phyloP scores from a whole-genome alignment of 768 basidiomycete species.

The Nidularia pulvinata region DNA sequence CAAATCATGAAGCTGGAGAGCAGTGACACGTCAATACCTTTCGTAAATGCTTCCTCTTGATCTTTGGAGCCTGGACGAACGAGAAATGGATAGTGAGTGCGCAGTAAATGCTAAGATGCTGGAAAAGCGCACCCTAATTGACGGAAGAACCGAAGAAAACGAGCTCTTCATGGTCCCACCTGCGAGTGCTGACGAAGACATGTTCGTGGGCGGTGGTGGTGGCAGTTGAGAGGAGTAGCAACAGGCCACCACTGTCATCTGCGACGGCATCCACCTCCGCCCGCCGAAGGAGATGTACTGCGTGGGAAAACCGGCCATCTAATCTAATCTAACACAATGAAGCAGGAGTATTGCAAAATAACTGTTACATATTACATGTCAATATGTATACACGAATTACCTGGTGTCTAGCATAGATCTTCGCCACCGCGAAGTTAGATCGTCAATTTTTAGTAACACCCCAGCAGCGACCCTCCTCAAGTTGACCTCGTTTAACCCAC shows the following conservation, averaged over 20 bases:
- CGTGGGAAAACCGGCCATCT: too few species aligned
- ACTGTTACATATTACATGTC: too few species aligned
- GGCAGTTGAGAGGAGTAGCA: too few species aligned
- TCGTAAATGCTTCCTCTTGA: conserved; percentile 52
- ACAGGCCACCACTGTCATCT: too few species aligned
- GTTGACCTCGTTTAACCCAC: conserved; percentile 63
- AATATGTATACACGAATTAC: too few species aligned
- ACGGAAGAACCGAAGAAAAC: conserved; percentile 23
- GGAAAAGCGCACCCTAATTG: conserved; percentile 16
- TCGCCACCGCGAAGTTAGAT: conserved; percentile 23
- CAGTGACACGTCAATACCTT: conserved; percentile 35
- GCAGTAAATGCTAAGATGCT: not conserved
- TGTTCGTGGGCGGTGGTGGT: not conserved
- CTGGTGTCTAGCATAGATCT: conserved; percentile 15
- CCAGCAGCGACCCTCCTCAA: conserved; percentile 75
- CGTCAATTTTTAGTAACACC: conserved; percentile 77
- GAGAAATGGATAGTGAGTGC: conserved; percentile 1
- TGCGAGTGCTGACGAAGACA: conserved; percentile 1
- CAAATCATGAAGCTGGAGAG: not conserved
- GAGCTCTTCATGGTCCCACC: conserved; percentile 23
- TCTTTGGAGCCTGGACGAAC: conserved; percentile 29
- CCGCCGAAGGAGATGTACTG: too few species aligned
- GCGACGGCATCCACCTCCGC: too few species aligned
- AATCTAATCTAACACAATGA: too few species aligned
- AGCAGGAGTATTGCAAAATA: too few species aligned